phyloP scores from a whole-genome alignment of 371 early-diverging fungal species.

The Lichtheimia ornata region DNA sequence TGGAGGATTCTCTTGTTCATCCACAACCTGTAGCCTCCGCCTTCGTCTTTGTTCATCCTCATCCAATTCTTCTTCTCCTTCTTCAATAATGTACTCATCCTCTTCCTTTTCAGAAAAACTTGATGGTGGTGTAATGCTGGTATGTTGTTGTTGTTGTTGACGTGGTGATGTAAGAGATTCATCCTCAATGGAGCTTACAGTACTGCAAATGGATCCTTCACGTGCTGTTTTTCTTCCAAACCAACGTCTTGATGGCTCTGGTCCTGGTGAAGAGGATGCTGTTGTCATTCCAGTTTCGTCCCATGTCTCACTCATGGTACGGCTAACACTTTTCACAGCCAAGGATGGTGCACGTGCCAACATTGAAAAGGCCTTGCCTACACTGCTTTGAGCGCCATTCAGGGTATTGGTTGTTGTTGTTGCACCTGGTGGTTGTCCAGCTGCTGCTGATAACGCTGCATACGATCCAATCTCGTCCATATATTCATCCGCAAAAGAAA shows the following conservation, averaged over 20 bases:
- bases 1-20: neutral
- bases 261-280: constrained; percentile 9
- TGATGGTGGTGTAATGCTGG: constrained; percentile 3
- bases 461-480: constrained; percentile 27
- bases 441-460: constrained; percentile 13
- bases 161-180: neutral
- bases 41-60: constrained; percentile 3
- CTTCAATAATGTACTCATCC: constrained; percentile 2
- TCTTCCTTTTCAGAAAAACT: constrained; percentile 9
- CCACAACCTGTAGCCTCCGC: neutral
- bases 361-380: constrained; percentile 23
- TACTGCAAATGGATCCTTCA: constrained; percentile 33
- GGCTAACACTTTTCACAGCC: constrained; percentile 21
- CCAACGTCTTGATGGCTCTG: constrained; percentile 14
- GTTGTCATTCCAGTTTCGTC: constrained; percentile 7
- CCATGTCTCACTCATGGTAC: neutral
- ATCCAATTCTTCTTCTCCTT: neutral
- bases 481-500: constrained; percentile 41
- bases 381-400: constrained; percentile 9
- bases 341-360: constrained; percentile 20
- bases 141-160: constrained; percentile 3
- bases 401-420: neutral
- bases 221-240: constrained; percentile 18
- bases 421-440: constrained; percentile 6
- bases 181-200: constrained; percentile 6